Conservation (phyloP, 2,329 filamentous ascomycete genomes). For the Ophiocordyceps camponoti-saundersi region DNA sequence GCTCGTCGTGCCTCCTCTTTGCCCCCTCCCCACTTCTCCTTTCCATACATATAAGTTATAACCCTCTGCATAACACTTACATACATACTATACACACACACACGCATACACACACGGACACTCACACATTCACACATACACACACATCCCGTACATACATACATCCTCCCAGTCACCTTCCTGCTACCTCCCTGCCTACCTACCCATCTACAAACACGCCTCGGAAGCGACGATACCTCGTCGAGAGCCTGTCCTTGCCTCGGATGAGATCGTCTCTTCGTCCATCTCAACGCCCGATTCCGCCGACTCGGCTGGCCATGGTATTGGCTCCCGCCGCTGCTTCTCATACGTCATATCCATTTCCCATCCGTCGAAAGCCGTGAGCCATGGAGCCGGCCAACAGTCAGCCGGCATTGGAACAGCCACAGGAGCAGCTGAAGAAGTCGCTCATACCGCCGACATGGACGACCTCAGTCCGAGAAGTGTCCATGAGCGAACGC, state of each 20-base stretch:
- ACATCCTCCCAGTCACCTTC: neutral
- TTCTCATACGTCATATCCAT: neutral
- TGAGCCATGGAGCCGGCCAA: neutral
- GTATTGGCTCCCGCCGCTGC: neutral
- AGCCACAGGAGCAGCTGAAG: conserved; percentile 10
- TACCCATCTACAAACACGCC: too few species aligned
- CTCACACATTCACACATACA: too few species aligned
- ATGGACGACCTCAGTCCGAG: conserved; percentile 41
- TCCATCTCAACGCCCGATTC: neutral
- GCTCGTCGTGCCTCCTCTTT: too few species aligned
- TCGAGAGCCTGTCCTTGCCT: neutral
- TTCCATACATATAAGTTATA: too few species aligned
- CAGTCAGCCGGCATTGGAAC: neutral
- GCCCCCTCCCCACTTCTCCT: too few species aligned
- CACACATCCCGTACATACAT: too few species aligned
- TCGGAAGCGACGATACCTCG: too few species aligned
- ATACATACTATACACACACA: too few species aligned
- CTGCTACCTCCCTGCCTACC: too few species aligned
- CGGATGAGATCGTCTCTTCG: neutral
- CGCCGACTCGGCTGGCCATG: neutral
- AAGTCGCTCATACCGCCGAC: conserved; percentile 29
- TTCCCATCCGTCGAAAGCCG: neutral
- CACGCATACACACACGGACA: too few species aligned
- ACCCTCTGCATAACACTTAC: too few species aligned
- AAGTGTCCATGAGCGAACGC: conserved; percentile 48